Percentiles rank a stretch among this genome's conserved stretches.
These are phyloP conservation scores for Plantago elongata DNA, from an alignment of 257 asterid genomes.

Conservation along the genomic window DNA sequence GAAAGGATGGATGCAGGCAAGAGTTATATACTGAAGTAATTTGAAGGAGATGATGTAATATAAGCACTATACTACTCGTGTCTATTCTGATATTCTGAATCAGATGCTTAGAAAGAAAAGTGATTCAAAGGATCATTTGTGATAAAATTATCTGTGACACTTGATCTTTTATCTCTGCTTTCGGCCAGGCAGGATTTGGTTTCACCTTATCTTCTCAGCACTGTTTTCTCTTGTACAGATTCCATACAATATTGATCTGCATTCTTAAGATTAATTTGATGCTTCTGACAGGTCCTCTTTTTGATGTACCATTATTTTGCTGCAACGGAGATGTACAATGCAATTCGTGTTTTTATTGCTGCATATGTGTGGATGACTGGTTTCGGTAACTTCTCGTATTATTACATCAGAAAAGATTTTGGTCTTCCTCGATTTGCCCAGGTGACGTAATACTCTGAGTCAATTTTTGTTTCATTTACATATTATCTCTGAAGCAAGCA, in stretches of 20 bases:
- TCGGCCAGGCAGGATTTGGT: too few relatives aligned
- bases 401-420: conserved; percentile 87
- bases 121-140: too few relatives aligned
- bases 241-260: not conserved
- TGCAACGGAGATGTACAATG: conserved; percentile 92
- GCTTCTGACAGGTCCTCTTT: conserved; percentile 68
- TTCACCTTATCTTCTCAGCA: too few relatives aligned
- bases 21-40: conserved; percentile 16
- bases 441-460: conserved; percentile 37
- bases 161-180: too few relatives aligned
- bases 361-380: conserved; percentile 99
- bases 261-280: not conserved
- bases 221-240: too few relatives aligned
- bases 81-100: not conserved
- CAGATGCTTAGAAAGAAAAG: not conserved
- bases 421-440: conserved; percentile 93
- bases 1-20: conserved; percentile 99
- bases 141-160: too few relatives aligned
- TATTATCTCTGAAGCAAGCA: conserved; percentile 12
- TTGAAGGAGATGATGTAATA: not conserved
- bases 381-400: conserved; percentile 95
- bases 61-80: not conserved
- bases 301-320: conserved; percentile 97
- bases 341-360: conserved; percentile 92
- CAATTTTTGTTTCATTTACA: not conserved